phyloP scores from a whole-genome alignment of 805 yeast species.

The Saccharomycopsis sp. region DNA sequence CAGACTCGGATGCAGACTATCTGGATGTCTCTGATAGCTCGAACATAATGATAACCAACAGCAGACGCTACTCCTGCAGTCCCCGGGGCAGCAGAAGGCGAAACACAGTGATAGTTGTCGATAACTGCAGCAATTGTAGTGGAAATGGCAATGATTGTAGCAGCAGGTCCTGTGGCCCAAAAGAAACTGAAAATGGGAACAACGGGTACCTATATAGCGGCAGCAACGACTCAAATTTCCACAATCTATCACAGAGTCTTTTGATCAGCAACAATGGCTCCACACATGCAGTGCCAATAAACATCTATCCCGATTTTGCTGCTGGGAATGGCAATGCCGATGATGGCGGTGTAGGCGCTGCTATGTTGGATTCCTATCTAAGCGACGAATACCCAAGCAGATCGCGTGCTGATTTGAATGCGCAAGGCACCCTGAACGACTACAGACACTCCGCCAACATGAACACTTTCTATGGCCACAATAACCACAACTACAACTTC shows the following conservation, averaged over 20 bases:
- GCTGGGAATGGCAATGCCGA: background rate
- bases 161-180: background rate
- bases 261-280: background rate
- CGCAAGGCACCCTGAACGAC: background rate
- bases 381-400: background rate
- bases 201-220: background rate
- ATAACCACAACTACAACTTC: background rate
- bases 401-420: background rate
- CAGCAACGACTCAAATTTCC: background rate
- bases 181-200: background rate
- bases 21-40: background rate
- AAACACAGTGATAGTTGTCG: background rate
- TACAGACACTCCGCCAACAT: background rate
- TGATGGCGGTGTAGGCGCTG: background rate
- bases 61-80: background rate
- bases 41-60: background rate
- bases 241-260: background rate
- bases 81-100: background rate
- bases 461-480: background rate
- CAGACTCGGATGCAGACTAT: background rate
- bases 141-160: background rate
- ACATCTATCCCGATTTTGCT: background rate
- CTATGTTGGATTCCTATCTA: background rate
- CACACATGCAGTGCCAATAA: background rate
- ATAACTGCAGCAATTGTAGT: background rate